Evolutionary conservation across 495 filamentous ascomycete genomes (phyloP), one percentile per base, ranked within the genome.

Genomic region (Penicillium herquei): DNA sequence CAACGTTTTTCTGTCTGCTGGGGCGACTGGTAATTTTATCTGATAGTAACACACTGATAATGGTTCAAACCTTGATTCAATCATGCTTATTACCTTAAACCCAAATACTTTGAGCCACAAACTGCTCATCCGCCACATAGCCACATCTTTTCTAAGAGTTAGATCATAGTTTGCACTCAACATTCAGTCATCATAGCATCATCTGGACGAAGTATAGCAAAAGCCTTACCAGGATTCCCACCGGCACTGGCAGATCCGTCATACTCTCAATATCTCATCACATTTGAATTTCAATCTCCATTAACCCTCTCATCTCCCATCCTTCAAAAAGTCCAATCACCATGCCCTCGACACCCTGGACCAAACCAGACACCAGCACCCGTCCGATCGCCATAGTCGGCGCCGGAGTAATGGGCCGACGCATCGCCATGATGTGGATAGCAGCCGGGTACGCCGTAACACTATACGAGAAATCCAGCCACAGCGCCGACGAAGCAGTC

Each of bases 311-410:
- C 21, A 2, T 26, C 21, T 26, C 21, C 21, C 21, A 26, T 26
- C 21, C 1, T 4, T 2, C 21, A 39, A 44, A 54, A 14, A 39
- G n/a, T 31, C 32, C 26, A n/a, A 26, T 32, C 48, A 52, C 31
- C 18, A 55, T 56, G 57, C 34, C 49, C 14, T 34, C 48, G 12
- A 8, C 54, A 46, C 39, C 54, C 58, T 67, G 61, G 58, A 61
- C 35, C 32, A 53, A 41, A 31, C 61, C 61, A 10, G 56, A 65
- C 43, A 66, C 70, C 52, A 56, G 53, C 42, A 64, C 32, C 47
- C 69, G 68, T 13, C 72, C 73, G 12, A 69, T 79, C 35, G 65
- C 65, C 32, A 55, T 79, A 14, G 54, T 78, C 33, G 75, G 76
- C 33, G 71, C 55, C 39, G 74, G 75, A 37, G 66, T 77, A 5